These are phyloP conservation scores for Ambrosia trifida DNA, from an alignment of 129 eudicot species.

Conservation along the genomic window DNA sequence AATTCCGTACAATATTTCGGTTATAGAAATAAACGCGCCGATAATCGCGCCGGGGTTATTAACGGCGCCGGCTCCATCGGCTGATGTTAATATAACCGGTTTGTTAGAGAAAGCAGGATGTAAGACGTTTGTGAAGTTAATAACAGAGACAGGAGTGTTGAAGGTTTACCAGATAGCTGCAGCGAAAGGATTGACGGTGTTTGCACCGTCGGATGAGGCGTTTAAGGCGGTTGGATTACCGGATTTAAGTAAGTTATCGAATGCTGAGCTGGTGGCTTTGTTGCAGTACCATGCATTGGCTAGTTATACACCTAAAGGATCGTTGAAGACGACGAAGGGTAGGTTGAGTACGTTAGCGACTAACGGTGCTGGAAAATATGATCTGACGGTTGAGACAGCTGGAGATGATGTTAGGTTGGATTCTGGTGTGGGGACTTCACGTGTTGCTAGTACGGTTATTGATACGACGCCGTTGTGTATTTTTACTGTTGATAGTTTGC, in stretches of 20 bases:
- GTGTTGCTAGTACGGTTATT: constrained; percentile 64
- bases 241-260: constrained; percentile 59
- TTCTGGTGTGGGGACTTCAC: constrained; percentile 67
- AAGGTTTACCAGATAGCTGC: constrained; percentile 51
- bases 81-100: constrained; percentile 59
- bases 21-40: constrained; percentile 35
- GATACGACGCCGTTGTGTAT: constrained; percentile 79
- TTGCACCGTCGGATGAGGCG: constrained; percentile 87
- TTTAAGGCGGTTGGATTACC: constrained; percentile 65
- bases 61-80: constrained; percentile 59
- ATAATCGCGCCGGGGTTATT: constrained; percentile 58
- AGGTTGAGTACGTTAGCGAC: constrained; percentile 64
- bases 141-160: constrained; percentile 53
- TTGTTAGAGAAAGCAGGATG: constrained; percentile 44
- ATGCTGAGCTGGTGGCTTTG: constrained; percentile 67
- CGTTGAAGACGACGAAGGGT: constrained; percentile 59
- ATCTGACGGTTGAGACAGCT: constrained; percentile 48
- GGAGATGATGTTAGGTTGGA: constrained; percentile 71
- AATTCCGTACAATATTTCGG: constrained; percentile 46
- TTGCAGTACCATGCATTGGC: constrained; percentile 75
- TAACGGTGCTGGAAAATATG: constrained; percentile 71
- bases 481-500: constrained; percentile 75
- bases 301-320: constrained; percentile 61
- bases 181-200: constrained; percentile 66
- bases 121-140: constrained; percentile 55